Evolutionary conservation across 2,329 filamentous ascomycete species (phyloP).

Genomic region (Xylaria polymorpha): DNA sequence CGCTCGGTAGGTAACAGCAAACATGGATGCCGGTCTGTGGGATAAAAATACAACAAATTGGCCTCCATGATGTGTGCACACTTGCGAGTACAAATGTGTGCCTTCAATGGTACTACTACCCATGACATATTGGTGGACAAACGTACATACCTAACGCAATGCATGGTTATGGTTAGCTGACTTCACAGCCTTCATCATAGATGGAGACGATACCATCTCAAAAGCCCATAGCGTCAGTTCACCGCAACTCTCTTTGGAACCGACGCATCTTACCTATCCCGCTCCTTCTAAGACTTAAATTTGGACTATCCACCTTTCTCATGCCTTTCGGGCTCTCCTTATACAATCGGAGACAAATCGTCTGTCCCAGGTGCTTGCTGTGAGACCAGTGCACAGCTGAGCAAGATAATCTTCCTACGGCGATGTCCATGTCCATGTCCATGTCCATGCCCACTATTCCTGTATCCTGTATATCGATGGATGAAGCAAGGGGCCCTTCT

Average conservation of each 20-base stretch:
- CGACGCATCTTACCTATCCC: neutral
- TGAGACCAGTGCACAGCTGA: neutral
- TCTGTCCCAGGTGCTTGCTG: neutral
- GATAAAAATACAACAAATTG: neutral
- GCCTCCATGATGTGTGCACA: too few species aligned
- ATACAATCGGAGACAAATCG: neutral
- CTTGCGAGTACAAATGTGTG: neutral
- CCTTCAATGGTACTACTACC: neutral
- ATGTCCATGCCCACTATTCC: neutral
- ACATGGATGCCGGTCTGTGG: too few species aligned
- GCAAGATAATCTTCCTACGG: neutral
- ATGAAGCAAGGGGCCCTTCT: too few species aligned
- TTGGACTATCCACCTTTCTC: neutral
- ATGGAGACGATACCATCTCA: constrained; percentile 10
- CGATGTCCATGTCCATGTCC: constrained; percentile 10
- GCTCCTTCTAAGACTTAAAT: neutral
- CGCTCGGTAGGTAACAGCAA: neutral
- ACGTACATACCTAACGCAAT: neutral
- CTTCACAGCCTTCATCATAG: constrained; percentile 29
- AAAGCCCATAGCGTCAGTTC: constrained; percentile 11
- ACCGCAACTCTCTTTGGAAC: constrained; percentile 21
- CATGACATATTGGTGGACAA: neutral
- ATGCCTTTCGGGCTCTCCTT: neutral
- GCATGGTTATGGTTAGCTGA: constrained; percentile 16
- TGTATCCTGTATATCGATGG: neutral